A percentile compares a stretch with the other conserved stretches of the same genome.
Evolutionary conservation across 2,329 filamentous ascomycete genomes (phyloP).

Genomic region (Dactylellina leptospora): DNA sequence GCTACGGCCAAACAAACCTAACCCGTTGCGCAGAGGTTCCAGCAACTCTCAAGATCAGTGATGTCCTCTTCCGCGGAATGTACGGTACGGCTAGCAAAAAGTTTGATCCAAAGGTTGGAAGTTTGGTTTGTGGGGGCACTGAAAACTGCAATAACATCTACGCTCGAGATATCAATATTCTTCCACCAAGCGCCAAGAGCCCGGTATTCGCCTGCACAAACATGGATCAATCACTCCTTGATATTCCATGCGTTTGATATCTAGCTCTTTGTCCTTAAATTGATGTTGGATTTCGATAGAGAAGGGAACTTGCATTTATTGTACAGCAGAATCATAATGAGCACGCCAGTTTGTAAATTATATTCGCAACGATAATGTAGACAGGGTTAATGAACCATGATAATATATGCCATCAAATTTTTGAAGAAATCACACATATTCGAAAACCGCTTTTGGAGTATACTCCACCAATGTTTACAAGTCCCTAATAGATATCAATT

Average conservation of each 20-base stretch:
- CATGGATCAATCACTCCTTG: conserved; percentile 55
- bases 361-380: too few species aligned
- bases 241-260: conserved; percentile 31
- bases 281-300: not conserved
- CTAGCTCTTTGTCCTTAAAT: not conserved
- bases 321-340: not conserved
- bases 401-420: too few species aligned
- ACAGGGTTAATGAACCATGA: too few species aligned
- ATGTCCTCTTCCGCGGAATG: conserved; percentile 67
- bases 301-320: not conserved
- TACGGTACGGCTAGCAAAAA: conserved; percentile 65
- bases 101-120: conserved; percentile 62
- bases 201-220: conserved; percentile 63
- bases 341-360: too few species aligned
- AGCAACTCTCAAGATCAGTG: conserved; percentile 13
- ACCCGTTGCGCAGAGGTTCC: conserved; percentile 63
- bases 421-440: too few species aligned
- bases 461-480: too few species aligned
- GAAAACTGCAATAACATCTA: conserved; percentile 63
- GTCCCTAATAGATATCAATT: too few species aligned
- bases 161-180: conserved; percentile 63
- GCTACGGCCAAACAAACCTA: conserved; percentile 67
- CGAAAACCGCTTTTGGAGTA: too few species aligned
- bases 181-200: conserved; percentile 63
- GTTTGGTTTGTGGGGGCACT: conserved; percentile 64